Base-by-base conservation (phyloP, 768 basidiomycete genomes). In the Nidula microcarpa region DNA sequence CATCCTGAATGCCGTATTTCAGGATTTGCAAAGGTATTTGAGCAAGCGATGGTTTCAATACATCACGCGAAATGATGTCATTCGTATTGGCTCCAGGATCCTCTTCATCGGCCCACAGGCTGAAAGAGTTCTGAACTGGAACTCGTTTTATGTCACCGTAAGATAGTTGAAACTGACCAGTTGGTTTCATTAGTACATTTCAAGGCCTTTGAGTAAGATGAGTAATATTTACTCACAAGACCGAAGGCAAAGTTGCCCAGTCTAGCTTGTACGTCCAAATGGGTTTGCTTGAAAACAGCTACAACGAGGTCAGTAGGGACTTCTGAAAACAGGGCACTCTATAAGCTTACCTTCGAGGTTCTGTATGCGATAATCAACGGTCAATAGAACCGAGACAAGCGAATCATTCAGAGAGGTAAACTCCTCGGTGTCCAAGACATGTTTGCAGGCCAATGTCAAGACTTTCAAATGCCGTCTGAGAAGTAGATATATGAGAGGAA, bases 171-270 rank as follows among this genome's bases (percentile, higher is more conserved):
- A 30, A 30, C 23, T 30, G 23, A 30, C 4, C 23, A 30, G 23
- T 30, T 30, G 23, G 23, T 30, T 30, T 30, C 23, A 30, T 30
- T 30, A 30, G 23, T 30, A 30, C 4, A 30, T 30, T 30, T 30
- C 23, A 30, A 30, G 23, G 23, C 23, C 23, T 30, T 30, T 30
- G 23, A 30, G 23, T 30, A 30, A 30, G 23, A 30, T 30, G 23
- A 30, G 23, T 30, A 3, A 30, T 30, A 30, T 30, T 30, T 33
- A 55, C 67, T 47, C 43, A 72, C 72, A 44, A 74, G 62, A 9
- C 72, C 72, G 53, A 74, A 74, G 2, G 72, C 71, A 41, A 70
- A 69, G 43, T 72, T 74, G 7, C 66, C 66, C 7, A 74, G 60
- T 9, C 63, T 62, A 16, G 63, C 56, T 52, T 67, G 61, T 2